A percentile compares a stretch with the other conserved stretches of the same genome.
These are phyloP conservation scores for Dothideomycetes sp. DNA, from an alignment of 2,329 filamentous ascomycete species.

Conservation along the genomic window DNA sequence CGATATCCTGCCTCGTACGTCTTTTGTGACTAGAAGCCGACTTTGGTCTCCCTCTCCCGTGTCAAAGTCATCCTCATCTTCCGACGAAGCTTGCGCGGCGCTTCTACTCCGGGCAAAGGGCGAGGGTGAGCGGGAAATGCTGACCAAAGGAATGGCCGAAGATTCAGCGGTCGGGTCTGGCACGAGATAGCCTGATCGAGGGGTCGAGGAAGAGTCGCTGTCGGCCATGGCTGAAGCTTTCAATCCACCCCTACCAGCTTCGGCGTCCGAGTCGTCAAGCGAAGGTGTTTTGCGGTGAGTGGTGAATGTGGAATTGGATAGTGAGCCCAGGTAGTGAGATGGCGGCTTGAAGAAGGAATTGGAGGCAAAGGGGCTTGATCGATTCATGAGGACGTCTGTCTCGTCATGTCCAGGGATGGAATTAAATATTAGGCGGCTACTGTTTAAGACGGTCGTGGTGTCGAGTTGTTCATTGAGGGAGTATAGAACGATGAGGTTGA, in stretches of 20 bases:
- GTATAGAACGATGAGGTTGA: too few relatives aligned
- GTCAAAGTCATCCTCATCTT: constrained; percentile 36
- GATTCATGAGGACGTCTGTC: constrained; percentile 13
- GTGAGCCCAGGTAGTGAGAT: constrained; percentile 22
- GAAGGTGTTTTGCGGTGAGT: constrained; percentile 15
- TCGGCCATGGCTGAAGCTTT: constrained; percentile 3
- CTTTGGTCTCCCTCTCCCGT: constrained; percentile 23
- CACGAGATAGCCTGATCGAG: constrained; percentile 14
- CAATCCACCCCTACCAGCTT: constrained; percentile 14
- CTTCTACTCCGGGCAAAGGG: constrained; percentile 31
- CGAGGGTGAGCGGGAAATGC: constrained; percentile 32
- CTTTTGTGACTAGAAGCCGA: constrained; percentile 24
- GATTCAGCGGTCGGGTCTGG: constrained; percentile 12
- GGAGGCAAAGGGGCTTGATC: constrained; percentile 13
- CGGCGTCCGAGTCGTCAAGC: constrained; percentile 26
- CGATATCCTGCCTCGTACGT: constrained; percentile 24
- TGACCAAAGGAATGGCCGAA: constrained; percentile 31
- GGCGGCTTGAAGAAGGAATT: constrained; percentile 27
- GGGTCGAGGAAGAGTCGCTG: not conserved
- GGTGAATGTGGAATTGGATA: constrained; percentile 12
- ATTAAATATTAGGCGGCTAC: not conserved
- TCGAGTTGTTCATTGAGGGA: too few relatives aligned
- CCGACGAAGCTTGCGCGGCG: constrained; percentile 29
- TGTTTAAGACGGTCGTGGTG: too few relatives aligned
- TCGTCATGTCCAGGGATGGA: not conserved